Evolutionary conservation across 306 rosid genomes (phyloP), one percentile per base, ranked within the genome.

Genomic region (Urtica urens): DNA sequence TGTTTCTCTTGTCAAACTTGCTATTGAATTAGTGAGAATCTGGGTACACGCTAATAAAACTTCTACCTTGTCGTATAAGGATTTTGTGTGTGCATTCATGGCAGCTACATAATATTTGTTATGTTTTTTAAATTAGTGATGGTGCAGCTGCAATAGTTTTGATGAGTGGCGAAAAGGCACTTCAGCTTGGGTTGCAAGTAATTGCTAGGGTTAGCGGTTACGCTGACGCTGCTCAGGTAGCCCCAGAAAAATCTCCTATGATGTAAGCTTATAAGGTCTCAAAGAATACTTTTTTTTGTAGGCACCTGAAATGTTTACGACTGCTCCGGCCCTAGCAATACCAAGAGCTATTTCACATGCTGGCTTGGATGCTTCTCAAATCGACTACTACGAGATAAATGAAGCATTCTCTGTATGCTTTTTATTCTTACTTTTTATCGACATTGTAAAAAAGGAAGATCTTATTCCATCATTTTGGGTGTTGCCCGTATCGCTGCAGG

Each of bases 101-200:
- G n/a, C n/a, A n/a, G n/a, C n/a, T n/a, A n/a, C n/a, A n/a, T n/a
- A n/a, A n/a, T n/a, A n/a, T n/a, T 44, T 63, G 39, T 17, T 67
- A 34, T 26, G 70, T 65, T 59, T 57, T 34, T 56, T 64, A 73
- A 46, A 49, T 55, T n/a, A 88, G 94, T 62, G 88, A 88, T 48
- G 97, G 97, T 33, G 97, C 97, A 39, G 95, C 97, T 60, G 95
- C 95, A 17, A 64, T 88, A 55, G 95, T 88, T 52, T 66, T 88
- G 55, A 86, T 88, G 71, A 88, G 95, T 43, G 97, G 86, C 61
- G 68, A 68, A 75, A 88, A 81, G 65, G 96, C 78, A 31, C 76
- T 54, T 49, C 68, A 81, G 73, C 93, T 88, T 53, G 86, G 95
- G 41, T 68, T 88, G 54, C 82, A 65, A 46, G 86, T 84, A 55